Conservation (phyloP, 2,329 filamentous ascomycete species). For the Aspergillus sojae region DNA sequence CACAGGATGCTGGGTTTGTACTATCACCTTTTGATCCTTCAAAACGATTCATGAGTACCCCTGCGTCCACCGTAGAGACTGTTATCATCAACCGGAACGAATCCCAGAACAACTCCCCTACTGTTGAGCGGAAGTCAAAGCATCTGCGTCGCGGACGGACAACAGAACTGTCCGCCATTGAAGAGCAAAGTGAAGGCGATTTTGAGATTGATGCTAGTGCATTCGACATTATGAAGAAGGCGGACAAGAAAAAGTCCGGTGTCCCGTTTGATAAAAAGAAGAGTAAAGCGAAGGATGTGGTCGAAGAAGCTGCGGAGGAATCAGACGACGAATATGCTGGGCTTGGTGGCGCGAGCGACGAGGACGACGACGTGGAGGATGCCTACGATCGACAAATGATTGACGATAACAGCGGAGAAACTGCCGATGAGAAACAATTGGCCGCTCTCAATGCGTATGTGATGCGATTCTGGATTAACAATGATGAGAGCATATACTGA, state of each 20-base stretch:
- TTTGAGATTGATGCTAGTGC: slow-evolving; percentile 53
- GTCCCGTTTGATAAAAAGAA: slow-evolving; percentile 78
- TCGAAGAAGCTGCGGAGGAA: slow-evolving; percentile 93
- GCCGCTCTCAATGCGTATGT: slow-evolving; percentile 87
- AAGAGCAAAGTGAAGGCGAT: slow-evolving; percentile 41
- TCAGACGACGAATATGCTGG: slow-evolving; percentile 98
- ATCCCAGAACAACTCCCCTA: slow-evolving; percentile 62
- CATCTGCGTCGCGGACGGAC: slow-evolving; percentile 54
- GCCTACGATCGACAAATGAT: slow-evolving; percentile 86
- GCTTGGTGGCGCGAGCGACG: slow-evolving; percentile 84
- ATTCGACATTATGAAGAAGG: slow-evolving; percentile 72
- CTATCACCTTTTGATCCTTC: slow-evolving; percentile 71
- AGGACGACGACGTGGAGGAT: slow-evolving; percentile 76
- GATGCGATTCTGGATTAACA: slow-evolving; percentile 28
- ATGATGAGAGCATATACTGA: slow-evolving; percentile 18
- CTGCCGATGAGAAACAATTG: slow-evolving; percentile 77
- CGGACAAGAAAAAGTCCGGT: slow-evolving; percentile 56
- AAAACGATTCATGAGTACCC: slow-evolving; percentile 64
- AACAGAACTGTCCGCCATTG: slow-evolving; percentile 49
- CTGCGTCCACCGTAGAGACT: slow-evolving; percentile 72
- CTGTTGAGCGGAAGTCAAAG: slow-evolving; percentile 61
- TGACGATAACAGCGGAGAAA: slow-evolving; percentile 75
- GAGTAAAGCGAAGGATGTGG: slow-evolving; percentile 81
- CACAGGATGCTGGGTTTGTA: slow-evolving; percentile 79
- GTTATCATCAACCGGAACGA: slow-evolving; percentile 54